Evolutionary conservation across 1,139 yeast species (phyloP), one percentile per base, ranked within the genome.

Genomic region (Debaryomyces nepalensis): DNA sequence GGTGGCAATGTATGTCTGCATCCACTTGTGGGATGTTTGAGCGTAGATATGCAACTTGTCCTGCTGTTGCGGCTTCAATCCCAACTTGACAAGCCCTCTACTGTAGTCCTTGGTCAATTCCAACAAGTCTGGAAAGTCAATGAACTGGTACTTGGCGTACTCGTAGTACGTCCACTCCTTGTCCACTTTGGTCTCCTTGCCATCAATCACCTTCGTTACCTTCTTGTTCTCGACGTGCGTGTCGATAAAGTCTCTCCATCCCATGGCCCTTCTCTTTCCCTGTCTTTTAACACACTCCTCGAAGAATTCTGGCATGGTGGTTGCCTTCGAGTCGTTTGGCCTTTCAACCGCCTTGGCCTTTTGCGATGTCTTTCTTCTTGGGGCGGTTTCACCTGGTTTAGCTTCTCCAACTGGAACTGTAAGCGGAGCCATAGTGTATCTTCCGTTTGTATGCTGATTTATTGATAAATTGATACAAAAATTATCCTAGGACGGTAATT

Each of bases 161-260:
- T 95, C 97, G 63, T 77, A 95, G 64, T 72, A 93, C 42, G 76
- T 68, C 99, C 99, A 93, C 41, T 82, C 83, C 71, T 93, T 93
- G 59, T 86, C 87, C 39, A 86, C 84, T 52, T 79, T 73, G 27
- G 67, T 70, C 45, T 81, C 81, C 61, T 85, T 75, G 46, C 98
- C 98, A 50, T 90, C 87, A 39, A 93, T 72, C 45, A 80, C 63
- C 71, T 89, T 91, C 52, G 81, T 83, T 43, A 93, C 77, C 58
- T 74, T 73, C 68, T 89, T 91, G 45, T 73, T 77, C 63, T 93
- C 98, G 42, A 70, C 75, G 64, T 90, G 93, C 43, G 87, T 63
- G 44, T 89, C 91, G 33, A 78, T 53, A 47, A 87, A 69, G 37
- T 82, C 81, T 73, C 99, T 84, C 81, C 87, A 84, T 30, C 88